Percentiles rank a stretch among this genome's conserved stretches.
Evolutionary conservation across 1,139 yeast genomes (phyloP).

Genomic region (Candida anutae): DNA sequence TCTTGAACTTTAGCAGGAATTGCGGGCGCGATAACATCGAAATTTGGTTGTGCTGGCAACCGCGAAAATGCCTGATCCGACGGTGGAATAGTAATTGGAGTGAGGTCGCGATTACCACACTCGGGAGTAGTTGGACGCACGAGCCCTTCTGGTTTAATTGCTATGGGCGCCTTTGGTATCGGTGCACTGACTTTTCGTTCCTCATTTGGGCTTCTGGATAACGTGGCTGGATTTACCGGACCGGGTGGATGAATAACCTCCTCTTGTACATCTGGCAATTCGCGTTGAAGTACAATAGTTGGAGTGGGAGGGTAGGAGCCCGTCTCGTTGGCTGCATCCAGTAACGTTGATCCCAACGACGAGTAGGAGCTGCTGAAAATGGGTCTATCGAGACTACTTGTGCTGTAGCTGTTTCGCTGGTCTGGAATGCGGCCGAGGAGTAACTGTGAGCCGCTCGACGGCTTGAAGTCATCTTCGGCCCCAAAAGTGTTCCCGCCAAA

Average conservation of each 20-base stretch:
- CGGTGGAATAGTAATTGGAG: conserved; percentile 12
- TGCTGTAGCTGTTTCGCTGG: too few relatives aligned
- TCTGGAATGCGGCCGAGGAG: too few relatives aligned
- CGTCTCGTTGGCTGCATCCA: conserved; percentile 5
- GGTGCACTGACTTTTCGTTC: too few relatives aligned
- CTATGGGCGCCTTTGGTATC: background rate
- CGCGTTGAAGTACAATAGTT: conserved; percentile 7
- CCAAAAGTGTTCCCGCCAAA: too few relatives aligned
- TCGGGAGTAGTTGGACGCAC: background rate
- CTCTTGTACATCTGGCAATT: conserved; percentile 2
- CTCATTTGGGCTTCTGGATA: too few relatives aligned
- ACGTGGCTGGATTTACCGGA: too few relatives aligned
- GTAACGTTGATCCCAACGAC: conserved; percentile 9
- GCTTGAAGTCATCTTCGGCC: too few relatives aligned
- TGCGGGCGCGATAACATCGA: background rate
- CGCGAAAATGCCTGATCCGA: conserved; percentile 1
- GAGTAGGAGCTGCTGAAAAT: conserved; percentile 8
- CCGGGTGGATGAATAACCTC: too few relatives aligned
- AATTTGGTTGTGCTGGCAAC: background rate
- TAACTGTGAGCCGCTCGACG: too few relatives aligned
- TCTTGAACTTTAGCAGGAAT: background rate
- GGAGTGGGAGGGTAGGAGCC: conserved; percentile 6
- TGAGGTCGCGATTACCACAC: background rate
- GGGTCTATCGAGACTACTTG: background rate
- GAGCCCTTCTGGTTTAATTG: background rate